These are phyloP conservation scores for Taphrina sp. DNA, from an alignment of 1,139 yeast genomes.

Conservation along the genomic window DNA sequence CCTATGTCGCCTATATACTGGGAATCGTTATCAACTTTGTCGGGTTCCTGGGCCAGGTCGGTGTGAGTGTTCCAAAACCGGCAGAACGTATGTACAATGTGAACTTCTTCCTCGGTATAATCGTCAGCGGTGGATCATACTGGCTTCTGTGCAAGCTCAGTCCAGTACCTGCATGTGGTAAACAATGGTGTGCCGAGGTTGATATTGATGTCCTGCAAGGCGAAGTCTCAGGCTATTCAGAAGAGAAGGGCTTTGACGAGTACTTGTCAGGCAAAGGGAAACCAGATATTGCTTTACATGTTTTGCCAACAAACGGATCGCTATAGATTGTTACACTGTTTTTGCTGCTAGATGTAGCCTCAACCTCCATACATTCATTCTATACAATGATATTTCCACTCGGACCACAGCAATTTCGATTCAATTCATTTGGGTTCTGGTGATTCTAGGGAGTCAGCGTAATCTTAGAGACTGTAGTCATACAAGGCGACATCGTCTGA, in stretches of 20 bases:
- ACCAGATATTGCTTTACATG: too few species aligned
- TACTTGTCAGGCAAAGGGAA: too few species aligned
- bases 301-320: too few species aligned
- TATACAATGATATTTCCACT: too few species aligned
- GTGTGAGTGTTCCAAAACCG: slow-evolving; percentile 68
- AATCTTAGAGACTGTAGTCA: too few species aligned
- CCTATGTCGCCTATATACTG: slow-evolving; percentile 43
- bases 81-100: slow-evolving; percentile 70
- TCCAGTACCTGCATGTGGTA: slow-evolving; percentile 29
- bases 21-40: slow-evolving; percentile 66
- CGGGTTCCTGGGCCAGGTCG: slow-evolving; percentile 83
- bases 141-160: slow-evolving; percentile 47
- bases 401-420: too few species aligned
- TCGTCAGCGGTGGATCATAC: slow-evolving; percentile 56
- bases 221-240: background rate
- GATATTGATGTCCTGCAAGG: slow-evolving; percentile 14
- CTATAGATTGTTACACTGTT: too few species aligned
- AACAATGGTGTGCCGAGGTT: slow-evolving; percentile 23
- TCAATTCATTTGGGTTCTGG: too few species aligned
- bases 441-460: too few species aligned
- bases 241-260: background rate
- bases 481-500: too few species aligned
- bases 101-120: slow-evolving; percentile 73
- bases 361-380: too few species aligned
- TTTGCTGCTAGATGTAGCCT: too few species aligned